Conservation (phyloP, 305 asterid genomes). For the Petunia hybrid region DNA sequence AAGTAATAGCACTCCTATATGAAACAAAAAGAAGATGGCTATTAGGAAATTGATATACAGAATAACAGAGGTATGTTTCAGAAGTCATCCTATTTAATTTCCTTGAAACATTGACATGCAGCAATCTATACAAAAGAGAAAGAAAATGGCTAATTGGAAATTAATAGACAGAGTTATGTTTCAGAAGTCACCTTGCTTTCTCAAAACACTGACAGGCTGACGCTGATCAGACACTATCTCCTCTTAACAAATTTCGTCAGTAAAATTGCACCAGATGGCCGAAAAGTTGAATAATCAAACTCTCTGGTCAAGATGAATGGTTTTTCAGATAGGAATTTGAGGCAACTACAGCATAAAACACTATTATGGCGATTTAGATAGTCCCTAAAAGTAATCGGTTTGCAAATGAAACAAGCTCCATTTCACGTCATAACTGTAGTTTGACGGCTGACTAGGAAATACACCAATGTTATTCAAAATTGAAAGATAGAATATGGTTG, state of each 20-base stretch:
- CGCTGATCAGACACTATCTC: not conserved
- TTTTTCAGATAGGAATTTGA: not conserved
- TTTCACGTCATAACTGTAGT: conserved; percentile 23
- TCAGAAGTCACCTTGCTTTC: not conserved
- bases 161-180: not conserved
- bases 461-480: not conserved
- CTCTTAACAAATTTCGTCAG: not conserved
- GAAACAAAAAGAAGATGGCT: not conserved
- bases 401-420: conserved; percentile 16
- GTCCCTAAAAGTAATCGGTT: not conserved
- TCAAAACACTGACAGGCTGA: not conserved
- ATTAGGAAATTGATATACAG: not conserved
- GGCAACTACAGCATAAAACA: not conserved
- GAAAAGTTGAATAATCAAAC: not conserved
- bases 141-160: not conserved
- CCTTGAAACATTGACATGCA: not conserved
- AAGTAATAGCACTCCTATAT: conserved; percentile 3
- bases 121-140: not conserved
- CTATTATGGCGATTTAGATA: not conserved
- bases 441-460: conserved; percentile 19
- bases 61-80: not conserved
- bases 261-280: conserved; percentile 3
- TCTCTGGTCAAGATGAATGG: not conserved
- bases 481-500: not conserved
- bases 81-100: not conserved